Base-by-base conservation (phyloP, 2,329 filamentous ascomycete genomes). In the Drechslerella coelobrocha region DNA sequence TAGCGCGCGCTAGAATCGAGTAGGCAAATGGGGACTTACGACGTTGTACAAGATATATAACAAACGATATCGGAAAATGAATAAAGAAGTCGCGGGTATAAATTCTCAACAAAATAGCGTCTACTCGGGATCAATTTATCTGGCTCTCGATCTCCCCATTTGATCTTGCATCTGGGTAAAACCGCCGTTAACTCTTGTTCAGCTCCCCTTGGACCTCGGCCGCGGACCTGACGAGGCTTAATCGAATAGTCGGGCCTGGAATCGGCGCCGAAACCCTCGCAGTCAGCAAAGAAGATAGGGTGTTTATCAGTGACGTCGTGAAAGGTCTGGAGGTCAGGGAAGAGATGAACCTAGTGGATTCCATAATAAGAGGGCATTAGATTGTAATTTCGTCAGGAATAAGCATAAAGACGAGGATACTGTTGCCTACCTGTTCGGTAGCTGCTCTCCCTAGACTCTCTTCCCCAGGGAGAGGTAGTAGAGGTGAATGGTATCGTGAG, bases 31-130 rank as follows among this genome's bases (percentile, higher is more conserved):
- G 17, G 17, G 3, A 53, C 50, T 34, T 53, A 53, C 50, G 29
- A 14, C 17, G 50, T 34, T n/a, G 17, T 29, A 34, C 21, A 34
- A 4, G 50, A 19, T 17, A 53, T 21, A 37, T 53, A 53, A 17
- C 50, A 53, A 14, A 53, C 50, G 12, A 53, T 29, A 17, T 53
- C 50, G 3, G 50, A 53, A 19, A 53, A 34, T n/a, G 26, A 19
- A 21, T 53, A 53, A 19, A 53, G 39, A 45, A 53, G 50, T 14
- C 50, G 50, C 14, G 50, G 50, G 17, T 53, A 53, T 5, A 53
- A 19, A 12, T 53, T 53, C 23, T 53, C 50, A 17, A 53, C 50
- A 19, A 34, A 53, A 17, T 6, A 48, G 12, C 21, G 43, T 23
- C 43, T 14, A 7, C 31, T 14, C 14, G 31, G 31, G 8, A 8